phyloP scores from a whole-genome alignment of 768 basidiomycete species.

The Lactifluus piperatus region DNA sequence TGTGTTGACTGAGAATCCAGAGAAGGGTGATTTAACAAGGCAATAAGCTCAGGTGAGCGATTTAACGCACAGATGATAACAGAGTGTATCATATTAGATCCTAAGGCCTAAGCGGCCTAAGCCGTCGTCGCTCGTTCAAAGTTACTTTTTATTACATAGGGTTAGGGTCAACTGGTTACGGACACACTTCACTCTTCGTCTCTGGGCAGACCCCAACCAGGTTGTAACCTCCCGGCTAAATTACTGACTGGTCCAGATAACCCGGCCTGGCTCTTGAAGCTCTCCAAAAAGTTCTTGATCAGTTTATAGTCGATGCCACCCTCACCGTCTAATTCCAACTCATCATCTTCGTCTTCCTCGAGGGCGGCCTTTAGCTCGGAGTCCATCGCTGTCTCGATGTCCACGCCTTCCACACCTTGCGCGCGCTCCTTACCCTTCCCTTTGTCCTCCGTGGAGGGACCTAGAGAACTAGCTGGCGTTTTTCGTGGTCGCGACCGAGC shows the following conservation, averaged over 20 bases:
- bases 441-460: conserved; percentile 24
- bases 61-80: conserved; percentile 19
- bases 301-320: conserved; percentile 73
- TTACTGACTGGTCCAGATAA: conserved; percentile 87
- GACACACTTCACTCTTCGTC: conserved; percentile 33
- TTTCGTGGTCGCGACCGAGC: conserved; percentile 34
- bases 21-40: conserved; percentile 1
- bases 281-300: conserved; percentile 96
- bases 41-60: neutral
- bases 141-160: conserved; percentile 2
- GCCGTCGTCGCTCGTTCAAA: neutral
- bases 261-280: conserved; percentile 88
- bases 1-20: conserved; percentile 67
- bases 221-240: conserved; percentile 75
- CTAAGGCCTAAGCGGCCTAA: neutral
- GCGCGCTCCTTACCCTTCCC: conserved; percentile 39
- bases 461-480: neutral
- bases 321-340: conserved; percentile 38
- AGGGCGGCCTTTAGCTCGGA: conserved; percentile 67
- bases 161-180: neutral
- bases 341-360: conserved; percentile 48
- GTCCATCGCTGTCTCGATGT: conserved; percentile 85
- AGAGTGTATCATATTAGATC: conserved; percentile 18
- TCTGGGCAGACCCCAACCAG: conserved; percentile 64
- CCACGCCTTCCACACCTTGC: conserved; percentile 40